Conservation (phyloP, 208 protist species). For the Acanthamoeba healyi region DNA sequence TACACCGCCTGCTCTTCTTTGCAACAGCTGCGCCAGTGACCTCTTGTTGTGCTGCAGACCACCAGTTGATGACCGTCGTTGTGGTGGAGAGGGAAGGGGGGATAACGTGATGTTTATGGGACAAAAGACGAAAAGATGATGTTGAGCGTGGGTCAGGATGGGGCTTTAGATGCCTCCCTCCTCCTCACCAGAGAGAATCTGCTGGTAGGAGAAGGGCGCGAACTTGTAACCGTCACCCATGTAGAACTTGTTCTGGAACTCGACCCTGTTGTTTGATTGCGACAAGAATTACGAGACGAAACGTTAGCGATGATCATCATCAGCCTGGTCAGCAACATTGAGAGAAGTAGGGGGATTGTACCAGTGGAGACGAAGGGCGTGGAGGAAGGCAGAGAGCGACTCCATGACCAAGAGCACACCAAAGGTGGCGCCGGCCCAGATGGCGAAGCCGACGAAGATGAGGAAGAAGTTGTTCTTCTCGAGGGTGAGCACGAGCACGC, state of each 20-base stretch:
- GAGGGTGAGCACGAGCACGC: conserved; percentile 76
- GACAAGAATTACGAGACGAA: background rate
- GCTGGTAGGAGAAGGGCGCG: conserved; percentile 50
- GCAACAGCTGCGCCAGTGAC: too few relatives aligned
- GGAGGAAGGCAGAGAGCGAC: conserved; percentile 98
- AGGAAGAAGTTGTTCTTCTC: conserved; percentile 1
- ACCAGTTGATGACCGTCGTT: too few relatives aligned
- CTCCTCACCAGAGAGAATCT: conserved; percentile 31
- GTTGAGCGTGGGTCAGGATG: background rate
- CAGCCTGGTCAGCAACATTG: too few relatives aligned
- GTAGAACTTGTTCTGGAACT: conserved; percentile 99
- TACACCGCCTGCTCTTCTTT: too few relatives aligned
- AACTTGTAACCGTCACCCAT: conserved; percentile 92
- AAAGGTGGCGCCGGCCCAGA: conserved; percentile 97
- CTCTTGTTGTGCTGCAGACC: too few relatives aligned
- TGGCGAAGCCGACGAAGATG: conserved; percentile 94
- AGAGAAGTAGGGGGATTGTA: background rate
- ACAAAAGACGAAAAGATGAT: background rate
- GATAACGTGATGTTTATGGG: background rate
- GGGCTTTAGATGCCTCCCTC: background rate
- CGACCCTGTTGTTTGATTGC: conserved; percentile 85
- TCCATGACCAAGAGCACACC: conserved; percentile 99
- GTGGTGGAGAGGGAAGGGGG: too few relatives aligned
- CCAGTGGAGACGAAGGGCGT: conserved; percentile 98
- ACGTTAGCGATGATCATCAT: too few relatives aligned